Evolutionary conservation across 2,329 filamentous ascomycete species (phyloP).

Genomic region (Colletotrichum limetticola): DNA sequence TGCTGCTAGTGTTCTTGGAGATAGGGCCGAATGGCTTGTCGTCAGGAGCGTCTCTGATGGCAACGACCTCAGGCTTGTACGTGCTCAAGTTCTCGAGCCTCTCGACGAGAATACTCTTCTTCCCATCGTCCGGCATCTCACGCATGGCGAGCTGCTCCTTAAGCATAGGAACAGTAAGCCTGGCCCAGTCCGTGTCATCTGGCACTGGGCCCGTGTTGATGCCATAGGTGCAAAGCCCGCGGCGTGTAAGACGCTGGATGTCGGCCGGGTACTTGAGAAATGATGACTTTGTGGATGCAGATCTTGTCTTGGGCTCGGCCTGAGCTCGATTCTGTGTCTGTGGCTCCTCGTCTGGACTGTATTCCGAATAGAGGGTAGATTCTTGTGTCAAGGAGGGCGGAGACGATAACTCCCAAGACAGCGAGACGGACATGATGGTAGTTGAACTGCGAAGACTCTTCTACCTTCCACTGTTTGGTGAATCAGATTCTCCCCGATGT

Average conservation of each 20-base stretch:
- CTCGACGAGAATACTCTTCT: constrained; percentile 19
- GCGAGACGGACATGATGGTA: background rate
- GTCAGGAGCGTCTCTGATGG: background rate
- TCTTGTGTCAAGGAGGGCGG: background rate
- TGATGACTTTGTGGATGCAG: background rate
- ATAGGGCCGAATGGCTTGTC: constrained; percentile 9
- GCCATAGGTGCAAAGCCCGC: constrained; percentile 23
- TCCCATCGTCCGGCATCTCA: constrained; percentile 2
- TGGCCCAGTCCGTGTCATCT: constrained; percentile 25
- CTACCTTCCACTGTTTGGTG: background rate
- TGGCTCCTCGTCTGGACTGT: background rate
- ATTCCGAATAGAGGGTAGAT: background rate
- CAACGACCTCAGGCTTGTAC: constrained; percentile 1
- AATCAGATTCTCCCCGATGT: background rate
- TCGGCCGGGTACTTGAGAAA: constrained; percentile 21
- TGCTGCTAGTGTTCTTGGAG: background rate
- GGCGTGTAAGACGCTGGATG: constrained; percentile 13
- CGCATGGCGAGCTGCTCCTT: constrained; percentile 31
- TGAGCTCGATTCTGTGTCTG: background rate
- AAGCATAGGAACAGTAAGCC: constrained; percentile 21
- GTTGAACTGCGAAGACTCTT: background rate
- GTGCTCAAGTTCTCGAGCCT: constrained; percentile 19
- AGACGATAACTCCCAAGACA: background rate
- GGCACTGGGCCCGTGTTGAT: constrained; percentile 26
- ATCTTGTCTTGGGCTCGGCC: background rate